Evolutionary conservation across 805 yeast species (phyloP).

Genomic region (Spathaspora hagerdaliae): DNA sequence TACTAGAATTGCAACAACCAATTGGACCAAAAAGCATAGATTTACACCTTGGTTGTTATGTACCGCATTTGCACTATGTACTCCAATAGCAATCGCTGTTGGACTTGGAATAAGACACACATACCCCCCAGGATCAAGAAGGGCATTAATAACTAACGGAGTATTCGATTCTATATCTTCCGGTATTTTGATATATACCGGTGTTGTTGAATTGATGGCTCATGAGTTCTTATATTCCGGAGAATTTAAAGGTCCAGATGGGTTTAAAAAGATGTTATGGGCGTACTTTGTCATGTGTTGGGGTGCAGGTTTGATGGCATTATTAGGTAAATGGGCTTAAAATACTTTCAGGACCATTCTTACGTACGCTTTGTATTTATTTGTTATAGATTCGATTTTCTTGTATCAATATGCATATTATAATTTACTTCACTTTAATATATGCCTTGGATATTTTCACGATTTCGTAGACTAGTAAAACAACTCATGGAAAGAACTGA

Average conservation of each 20-base stretch:
- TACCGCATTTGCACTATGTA: conserved; percentile 48
- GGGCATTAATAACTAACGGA: conserved; percentile 64
- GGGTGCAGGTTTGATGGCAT: conserved; percentile 78
- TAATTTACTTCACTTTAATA: no score
- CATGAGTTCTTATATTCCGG: conserved; percentile 64
- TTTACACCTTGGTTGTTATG: conserved; percentile 58
- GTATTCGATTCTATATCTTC: conserved; percentile 72
- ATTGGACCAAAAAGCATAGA: conserved; percentile 34
- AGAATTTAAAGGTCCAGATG: conserved; percentile 59
- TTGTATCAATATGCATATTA: background rate
- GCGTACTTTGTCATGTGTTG: conserved; percentile 54
- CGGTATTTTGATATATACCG: conserved; percentile 75
- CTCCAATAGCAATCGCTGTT: conserved; percentile 74
- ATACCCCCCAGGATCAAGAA: conserved; percentile 56
- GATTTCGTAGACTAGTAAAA: no score
- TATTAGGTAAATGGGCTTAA: conserved; percentile 56
- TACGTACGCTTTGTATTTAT: background rate
- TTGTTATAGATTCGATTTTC: background rate
- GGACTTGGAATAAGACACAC: conserved; percentile 71
- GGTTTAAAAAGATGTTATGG: conserved; percentile 45
- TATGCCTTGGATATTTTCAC: no score
- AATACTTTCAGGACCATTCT: background rate
- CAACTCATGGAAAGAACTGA: no score
- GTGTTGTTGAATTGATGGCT: conserved; percentile 76
- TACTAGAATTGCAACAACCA: conserved; percentile 48